Evolutionary conservation across 2,329 filamentous ascomycete genomes (phyloP), one percentile per base, ranked within the genome.

Genomic region (Diaporthe caulivora): DNA sequence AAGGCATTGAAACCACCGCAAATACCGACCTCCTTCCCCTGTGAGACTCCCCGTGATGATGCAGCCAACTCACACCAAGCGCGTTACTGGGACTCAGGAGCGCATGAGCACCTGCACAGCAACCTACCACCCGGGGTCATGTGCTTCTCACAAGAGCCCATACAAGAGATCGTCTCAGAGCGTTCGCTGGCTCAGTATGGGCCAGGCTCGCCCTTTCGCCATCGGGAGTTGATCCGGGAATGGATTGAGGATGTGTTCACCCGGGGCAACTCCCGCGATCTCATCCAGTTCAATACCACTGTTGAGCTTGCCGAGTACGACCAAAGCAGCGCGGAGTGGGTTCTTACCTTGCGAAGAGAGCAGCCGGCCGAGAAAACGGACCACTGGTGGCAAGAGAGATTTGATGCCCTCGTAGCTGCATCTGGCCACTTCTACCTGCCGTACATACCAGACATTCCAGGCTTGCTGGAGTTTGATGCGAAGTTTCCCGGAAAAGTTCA

Each of bases 21-120:
- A 21, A 37, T 62, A 49, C 69, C 69, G 13, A 10, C 69, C 34
- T 11, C 10, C 17, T 47, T 62, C 8, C 69, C 69, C 3, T 34
- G 37, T 26, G 54, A 71, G n/a, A 62, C 44, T 26, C 54, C 31
- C 17, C 55, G 47, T 31, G 55, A 55, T 26, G 54, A 62, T 26
- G 15, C 15, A 7, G 71, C 80, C 34, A 82, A 81, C 65, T 77
- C 72, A 10, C 78, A 82, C 15, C 83, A 86, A 74, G 79, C 84
- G 44, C 84, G 88, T 9, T 89, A 87, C 76, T 83, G 83, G 1
- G 87, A 89, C 72, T 87, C 88, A 0, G 85, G 87, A 1, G 84
- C 90, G 31, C 90, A 92, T 75, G 86, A 88, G 17, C 83, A 87
- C 24, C 80, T 92, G 26, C 87, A 91, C 76, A 90, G 87, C 37